These are phyloP conservation scores for Leccinum ochraceum DNA, from an alignment of 768 basidiomycete genomes.

Conservation along the genomic window DNA sequence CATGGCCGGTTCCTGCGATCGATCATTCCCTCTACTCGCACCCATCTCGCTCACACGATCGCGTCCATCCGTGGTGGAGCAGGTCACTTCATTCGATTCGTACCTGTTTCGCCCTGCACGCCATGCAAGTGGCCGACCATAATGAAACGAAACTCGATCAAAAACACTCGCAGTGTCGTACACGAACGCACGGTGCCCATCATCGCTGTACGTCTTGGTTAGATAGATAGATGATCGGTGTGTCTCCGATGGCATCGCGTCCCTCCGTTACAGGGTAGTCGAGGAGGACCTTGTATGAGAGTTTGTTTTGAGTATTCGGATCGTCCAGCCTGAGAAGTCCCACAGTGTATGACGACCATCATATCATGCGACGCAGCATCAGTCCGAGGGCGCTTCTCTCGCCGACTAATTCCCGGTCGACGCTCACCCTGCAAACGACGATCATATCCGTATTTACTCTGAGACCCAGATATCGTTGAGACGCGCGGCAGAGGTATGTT, in stretches of 20 bases:
- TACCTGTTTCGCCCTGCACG: background rate
- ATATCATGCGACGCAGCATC: background rate
- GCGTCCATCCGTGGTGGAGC: background rate
- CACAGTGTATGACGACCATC: conserved; percentile 5
- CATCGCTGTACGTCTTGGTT: background rate
- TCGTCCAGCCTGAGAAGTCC: background rate
- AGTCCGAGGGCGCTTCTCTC: background rate
- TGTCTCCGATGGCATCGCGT: conserved; percentile 8
- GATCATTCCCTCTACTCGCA: conserved; percentile 2
- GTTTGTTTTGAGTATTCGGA: background rate
- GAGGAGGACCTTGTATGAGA: background rate
- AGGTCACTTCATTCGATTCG: background rate
- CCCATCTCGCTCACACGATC: background rate
- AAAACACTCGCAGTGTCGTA: background rate
- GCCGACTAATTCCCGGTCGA: background rate
- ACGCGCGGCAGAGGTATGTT: background rate
- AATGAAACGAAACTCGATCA: conserved; percentile 9
- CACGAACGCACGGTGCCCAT: background rate
- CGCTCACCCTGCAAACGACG: conserved; percentile 7
- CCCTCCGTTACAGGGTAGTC: background rate
- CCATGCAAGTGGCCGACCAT: background rate
- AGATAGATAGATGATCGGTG: conserved; percentile 1
- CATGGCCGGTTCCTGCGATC: conserved; percentile 5
- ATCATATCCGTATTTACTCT: conserved; percentile 2
- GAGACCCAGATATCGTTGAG: background rate